Evolutionary conservation across 2,329 filamentous ascomycete species (phyloP), one percentile per base, ranked within the genome.

Genomic region (Trichoderma polysporum): DNA sequence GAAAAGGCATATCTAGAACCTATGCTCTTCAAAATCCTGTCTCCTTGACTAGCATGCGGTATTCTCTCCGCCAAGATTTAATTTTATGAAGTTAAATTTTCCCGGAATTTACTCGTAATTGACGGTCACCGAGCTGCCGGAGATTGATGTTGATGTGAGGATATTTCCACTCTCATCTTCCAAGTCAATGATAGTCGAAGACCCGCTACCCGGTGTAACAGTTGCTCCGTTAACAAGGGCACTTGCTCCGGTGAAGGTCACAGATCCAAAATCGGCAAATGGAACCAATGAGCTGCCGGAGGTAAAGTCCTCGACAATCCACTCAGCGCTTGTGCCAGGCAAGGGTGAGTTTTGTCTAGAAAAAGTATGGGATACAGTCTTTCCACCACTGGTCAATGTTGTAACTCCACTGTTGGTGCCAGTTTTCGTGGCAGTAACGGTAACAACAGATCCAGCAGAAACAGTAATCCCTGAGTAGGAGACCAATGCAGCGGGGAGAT

Each of bases 251-350:
- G 58, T 61, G 19, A 61, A 61, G 22, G 58, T 61, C 5, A 61
- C 58, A 27, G 58, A 50, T 50, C 58, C 58, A 61, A 61, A 61
- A 29, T 61, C 31, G 17, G 58, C 58, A 33, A 61, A 61, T n/a
- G 58, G 45, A 15, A 49, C 58, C 25, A 57, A 37, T 8, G 45
- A 50, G 19, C 19, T 19, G 29, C 41, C 41, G 4, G 45, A 60
- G 31, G 45, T 37, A 9, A 50, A 61, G 45, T 61, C 58, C 22
- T 61, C 58, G 9, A 61, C 58, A 61, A 61, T 61, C 58, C 58
- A 61, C 58, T 61, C 58, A 29, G 58, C 58, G n/a, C 58, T 61
- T 35, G 58, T 61, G n/a, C 58, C 45, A 15, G 58, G 58, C 41
- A 61, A 13, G 19, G 41, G 45, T 9, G 22, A 61, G 22, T 15